A percentile compares a stretch with the other conserved stretches of the same genome.
Conservation (phyloP, 805 yeast genomes). For the Candida nitratophila region DNA sequence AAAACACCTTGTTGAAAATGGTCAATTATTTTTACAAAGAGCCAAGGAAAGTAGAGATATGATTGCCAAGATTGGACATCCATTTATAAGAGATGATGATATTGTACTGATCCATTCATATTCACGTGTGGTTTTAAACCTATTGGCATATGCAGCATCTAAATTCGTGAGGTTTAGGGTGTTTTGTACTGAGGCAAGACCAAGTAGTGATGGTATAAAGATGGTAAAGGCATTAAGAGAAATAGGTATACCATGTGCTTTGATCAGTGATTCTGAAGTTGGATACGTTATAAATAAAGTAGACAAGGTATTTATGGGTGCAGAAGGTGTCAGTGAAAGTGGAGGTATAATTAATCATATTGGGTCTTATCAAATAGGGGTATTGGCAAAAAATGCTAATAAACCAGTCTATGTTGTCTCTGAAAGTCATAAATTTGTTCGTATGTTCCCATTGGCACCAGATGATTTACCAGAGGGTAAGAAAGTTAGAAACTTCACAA, state of each 20-base stretch:
- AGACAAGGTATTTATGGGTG: slow-evolving; percentile 93
- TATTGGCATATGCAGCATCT: slow-evolving; percentile 71
- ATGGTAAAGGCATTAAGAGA: slow-evolving; percentile 65
- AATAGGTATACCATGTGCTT: slow-evolving; percentile 76
- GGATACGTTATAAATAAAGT: slow-evolving; percentile 88
- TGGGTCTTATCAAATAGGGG: slow-evolving; percentile 93
- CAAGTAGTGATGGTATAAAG: slow-evolving; percentile 73
- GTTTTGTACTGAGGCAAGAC: slow-evolving; percentile 88
- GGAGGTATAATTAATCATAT: slow-evolving; percentile 96
- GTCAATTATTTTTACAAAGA: slow-evolving; percentile 83
- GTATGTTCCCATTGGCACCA: slow-evolving; percentile 91
- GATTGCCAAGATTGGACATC: slow-evolving; percentile 81
- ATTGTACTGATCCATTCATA: slow-evolving; percentile 82
- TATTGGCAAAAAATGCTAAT: slow-evolving; percentile 80
- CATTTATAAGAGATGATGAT: slow-evolving; percentile 91
- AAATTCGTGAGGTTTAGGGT: slow-evolving; percentile 80
- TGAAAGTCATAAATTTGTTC: slow-evolving; percentile 92
- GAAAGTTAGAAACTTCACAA: slow-evolving; percentile 39
- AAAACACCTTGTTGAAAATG: slow-evolving; percentile 84
- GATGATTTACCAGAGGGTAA: slow-evolving; percentile 72
- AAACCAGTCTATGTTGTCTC: slow-evolving; percentile 93
- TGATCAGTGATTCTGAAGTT: slow-evolving; percentile 89
- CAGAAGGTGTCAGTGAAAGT: slow-evolving; percentile 98
- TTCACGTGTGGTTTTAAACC: slow-evolving; percentile 81
- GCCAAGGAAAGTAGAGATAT: slow-evolving; percentile 85